Evolutionary conservation across 2,329 filamentous ascomycete species (phyloP).

Genomic region (Nemania abortiva): DNA sequence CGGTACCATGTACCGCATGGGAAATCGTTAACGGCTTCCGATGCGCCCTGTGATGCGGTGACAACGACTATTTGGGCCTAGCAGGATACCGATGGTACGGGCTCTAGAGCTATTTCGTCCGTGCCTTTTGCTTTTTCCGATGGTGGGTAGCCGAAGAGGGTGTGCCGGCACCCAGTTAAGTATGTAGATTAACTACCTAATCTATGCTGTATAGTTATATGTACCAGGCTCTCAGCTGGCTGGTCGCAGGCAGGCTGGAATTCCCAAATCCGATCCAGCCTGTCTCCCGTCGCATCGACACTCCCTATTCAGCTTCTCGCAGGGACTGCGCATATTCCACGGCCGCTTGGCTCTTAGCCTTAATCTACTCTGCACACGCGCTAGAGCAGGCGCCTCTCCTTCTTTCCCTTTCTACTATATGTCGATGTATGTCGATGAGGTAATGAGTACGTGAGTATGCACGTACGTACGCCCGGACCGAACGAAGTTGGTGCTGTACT

Average conservation of each 20-base stretch:
- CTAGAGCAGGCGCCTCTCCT: background rate
- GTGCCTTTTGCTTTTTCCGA: background rate
- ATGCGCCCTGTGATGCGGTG: slow-evolving; percentile 10
- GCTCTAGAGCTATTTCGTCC: slow-evolving; percentile 16
- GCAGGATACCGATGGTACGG: slow-evolving; percentile 20
- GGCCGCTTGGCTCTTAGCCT: background rate
- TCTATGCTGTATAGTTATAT: background rate
- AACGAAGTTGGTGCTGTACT: slow-evolving; percentile 3
- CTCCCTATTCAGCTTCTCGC: slow-evolving; percentile 23
- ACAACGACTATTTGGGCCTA: slow-evolving; percentile 3
- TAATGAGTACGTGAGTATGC: background rate
- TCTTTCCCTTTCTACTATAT: background rate
- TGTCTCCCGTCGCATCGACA: background rate
- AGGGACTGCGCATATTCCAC: slow-evolving; percentile 13
- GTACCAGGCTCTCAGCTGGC: slow-evolving; percentile 7
- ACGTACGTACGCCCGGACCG: background rate
- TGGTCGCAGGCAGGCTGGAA: slow-evolving; percentile 6
- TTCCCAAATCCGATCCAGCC: background rate
- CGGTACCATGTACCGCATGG: background rate
- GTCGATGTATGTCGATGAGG: background rate
- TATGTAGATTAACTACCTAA: background rate
- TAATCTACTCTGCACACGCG: background rate
- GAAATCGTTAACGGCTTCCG: slow-evolving; percentile 17
- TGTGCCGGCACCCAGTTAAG: background rate
- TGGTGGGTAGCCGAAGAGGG: background rate